Conservation (phyloP, 257 asterid genomes). For the Mentha longifolia region DNA sequence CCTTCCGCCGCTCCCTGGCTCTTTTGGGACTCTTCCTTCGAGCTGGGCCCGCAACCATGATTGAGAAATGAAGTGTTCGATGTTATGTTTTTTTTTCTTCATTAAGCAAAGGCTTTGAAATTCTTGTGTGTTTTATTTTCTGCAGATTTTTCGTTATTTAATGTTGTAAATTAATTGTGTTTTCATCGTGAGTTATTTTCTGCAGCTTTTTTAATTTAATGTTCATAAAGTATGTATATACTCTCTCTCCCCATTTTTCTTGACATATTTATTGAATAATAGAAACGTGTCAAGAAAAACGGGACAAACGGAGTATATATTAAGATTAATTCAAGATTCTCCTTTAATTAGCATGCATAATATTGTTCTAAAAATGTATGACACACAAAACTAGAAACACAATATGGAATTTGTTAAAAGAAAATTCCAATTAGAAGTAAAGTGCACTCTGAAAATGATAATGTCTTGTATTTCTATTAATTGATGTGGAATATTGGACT, state of each 20-base stretch:
- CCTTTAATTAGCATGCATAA: neutral
- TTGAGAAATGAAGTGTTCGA: neutral
- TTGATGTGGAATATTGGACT: slow-evolving; percentile 1
- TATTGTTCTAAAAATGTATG: neutral
- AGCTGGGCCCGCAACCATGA: slow-evolving; percentile 32
- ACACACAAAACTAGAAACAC: neutral
- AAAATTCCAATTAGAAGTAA: no score
- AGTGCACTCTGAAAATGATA: no score
- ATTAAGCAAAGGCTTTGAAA: neutral
- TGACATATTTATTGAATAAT: no score
- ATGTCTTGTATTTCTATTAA: no score
- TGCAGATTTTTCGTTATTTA: neutral
- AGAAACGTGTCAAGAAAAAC: no score
- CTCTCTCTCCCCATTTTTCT: no score
- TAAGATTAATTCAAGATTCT: neutral
- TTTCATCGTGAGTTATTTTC: neutral
- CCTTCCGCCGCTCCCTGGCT: slow-evolving; percentile 28
- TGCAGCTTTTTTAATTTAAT: slow-evolving; percentile 5
- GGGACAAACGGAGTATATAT: no score
- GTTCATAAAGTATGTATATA: neutral
- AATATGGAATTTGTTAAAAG: neutral
- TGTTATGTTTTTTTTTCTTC: neutral
- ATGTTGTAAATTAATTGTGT: neutral
- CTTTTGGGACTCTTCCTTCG: slow-evolving; percentile 14
- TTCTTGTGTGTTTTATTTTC: slow-evolving; percentile 17